Conservation (phyloP, 2,329 filamentous ascomycete genomes). For the Berkeleyomyces basicola region DNA sequence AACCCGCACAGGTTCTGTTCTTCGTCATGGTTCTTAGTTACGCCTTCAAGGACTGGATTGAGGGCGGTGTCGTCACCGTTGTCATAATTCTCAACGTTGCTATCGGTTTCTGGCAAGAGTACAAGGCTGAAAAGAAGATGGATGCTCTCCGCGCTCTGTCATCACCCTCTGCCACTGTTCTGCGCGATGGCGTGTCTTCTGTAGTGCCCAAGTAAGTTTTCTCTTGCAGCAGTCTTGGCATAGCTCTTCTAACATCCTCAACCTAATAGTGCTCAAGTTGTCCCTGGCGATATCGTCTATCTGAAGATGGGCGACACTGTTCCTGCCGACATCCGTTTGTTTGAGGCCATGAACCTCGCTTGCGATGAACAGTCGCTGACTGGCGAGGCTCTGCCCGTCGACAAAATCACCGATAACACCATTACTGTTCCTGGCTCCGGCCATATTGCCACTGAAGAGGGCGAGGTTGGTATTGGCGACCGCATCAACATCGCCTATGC, state of each 20-base stretch:
- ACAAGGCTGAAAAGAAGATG: conserved; percentile 49
- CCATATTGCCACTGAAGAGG: conserved; percentile 27
- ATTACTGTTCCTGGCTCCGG: conserved; percentile 30
- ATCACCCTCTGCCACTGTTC: conserved; percentile 44
- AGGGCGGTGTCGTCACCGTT: conserved; percentile 48
- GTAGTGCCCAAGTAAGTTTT: conserved; percentile 39
- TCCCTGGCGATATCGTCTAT: conserved; percentile 54
- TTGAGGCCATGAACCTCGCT: conserved; percentile 61
- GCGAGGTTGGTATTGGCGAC: conserved; percentile 49
- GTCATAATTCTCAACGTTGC: conserved; percentile 54
- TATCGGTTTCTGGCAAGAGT: conserved; percentile 51
- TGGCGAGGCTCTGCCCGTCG: conserved; percentile 57
- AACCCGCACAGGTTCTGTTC: conserved; percentile 43
- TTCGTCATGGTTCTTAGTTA: conserved; percentile 62
- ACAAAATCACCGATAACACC: conserved; percentile 41
- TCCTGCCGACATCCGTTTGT: conserved; percentile 52
- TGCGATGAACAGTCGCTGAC: conserved; percentile 67
- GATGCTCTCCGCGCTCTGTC: conserved; percentile 44
- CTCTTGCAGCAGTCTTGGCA: not conserved
- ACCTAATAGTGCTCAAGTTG: conserved; percentile 37
- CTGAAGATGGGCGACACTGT: conserved; percentile 59
- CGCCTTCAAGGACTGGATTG: conserved; percentile 48
- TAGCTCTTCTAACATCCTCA: conserved; percentile 8
- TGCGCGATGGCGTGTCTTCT: conserved; percentile 40
- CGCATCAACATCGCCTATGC: conserved; percentile 61